These are phyloP conservation scores for Populus ilicifolia DNA, from an alignment of 345 rosid genomes.

Conservation along the genomic window DNA sequence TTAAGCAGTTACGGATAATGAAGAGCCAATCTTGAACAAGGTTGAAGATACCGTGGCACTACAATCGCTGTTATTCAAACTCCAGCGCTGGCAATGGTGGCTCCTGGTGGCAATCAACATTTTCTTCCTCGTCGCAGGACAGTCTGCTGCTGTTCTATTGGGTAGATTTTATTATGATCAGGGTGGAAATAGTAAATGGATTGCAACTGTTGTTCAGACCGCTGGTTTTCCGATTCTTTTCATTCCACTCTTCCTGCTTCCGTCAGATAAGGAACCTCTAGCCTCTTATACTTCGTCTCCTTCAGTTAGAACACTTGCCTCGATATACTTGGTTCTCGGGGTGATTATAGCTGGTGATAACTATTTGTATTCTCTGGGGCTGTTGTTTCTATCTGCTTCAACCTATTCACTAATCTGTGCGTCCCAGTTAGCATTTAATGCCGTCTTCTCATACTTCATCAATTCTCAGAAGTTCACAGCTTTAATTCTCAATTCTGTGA, in stretches of 20 bases:
- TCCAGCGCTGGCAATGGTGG: slow-evolving; percentile 65
- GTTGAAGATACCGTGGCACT: slow-evolving; percentile 7
- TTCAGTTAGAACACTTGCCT: slow-evolving; percentile 28
- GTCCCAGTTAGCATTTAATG: slow-evolving; percentile 72
- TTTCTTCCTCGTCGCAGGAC: slow-evolving; percentile 53
- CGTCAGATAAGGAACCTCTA: slow-evolving; percentile 35
- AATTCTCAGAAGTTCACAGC: slow-evolving; percentile 72
- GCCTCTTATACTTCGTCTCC: slow-evolving; percentile 27
- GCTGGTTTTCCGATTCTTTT: slow-evolving; percentile 62
- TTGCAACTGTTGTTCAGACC: slow-evolving; percentile 63
- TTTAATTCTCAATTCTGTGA: slow-evolving; percentile 52
- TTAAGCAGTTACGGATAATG: slow-evolving; percentile 28
- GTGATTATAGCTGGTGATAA: slow-evolving; percentile 56
- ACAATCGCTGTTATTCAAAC: slow-evolving; percentile 27
- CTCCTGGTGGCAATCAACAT: slow-evolving; percentile 36
- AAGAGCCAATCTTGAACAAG: slow-evolving; percentile 25
- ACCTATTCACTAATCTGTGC: slow-evolving; percentile 78
- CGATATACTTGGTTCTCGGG: slow-evolving; percentile 60
- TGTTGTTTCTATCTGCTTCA: slow-evolving; percentile 70
- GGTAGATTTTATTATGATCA: slow-evolving; percentile 63
- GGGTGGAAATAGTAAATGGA: slow-evolving; percentile 69
- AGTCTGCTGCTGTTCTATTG: slow-evolving; percentile 59
- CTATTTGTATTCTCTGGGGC: slow-evolving; percentile 64
- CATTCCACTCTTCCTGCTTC: slow-evolving; percentile 50
- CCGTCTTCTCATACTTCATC: slow-evolving; percentile 65